A percentile compares a stretch with the other conserved stretches of the same genome.
Evolutionary conservation across 495 filamentous ascomycete species (phyloP).

Genomic region (Terfezia boudieri): DNA sequence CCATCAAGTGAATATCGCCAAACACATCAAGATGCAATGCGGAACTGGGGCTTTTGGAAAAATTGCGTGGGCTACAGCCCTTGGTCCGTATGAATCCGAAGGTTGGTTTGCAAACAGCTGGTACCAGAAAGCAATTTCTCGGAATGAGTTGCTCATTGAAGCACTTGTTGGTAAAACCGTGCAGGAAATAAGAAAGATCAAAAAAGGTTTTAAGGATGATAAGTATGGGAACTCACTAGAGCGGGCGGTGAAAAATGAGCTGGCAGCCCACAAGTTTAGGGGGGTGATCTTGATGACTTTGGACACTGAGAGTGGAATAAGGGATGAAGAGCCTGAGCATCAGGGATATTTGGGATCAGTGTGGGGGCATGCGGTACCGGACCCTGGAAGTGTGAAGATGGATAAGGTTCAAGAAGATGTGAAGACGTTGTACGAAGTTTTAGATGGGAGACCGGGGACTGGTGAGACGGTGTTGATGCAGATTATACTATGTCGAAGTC

Average conservation of each 20-base stretch:
- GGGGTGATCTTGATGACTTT: slow-evolving; percentile 67
- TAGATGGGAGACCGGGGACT: slow-evolving; percentile 41
- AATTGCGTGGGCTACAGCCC: slow-evolving; percentile 67
- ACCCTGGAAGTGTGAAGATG: slow-evolving; percentile 20
- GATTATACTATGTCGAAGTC: slow-evolving; percentile 58
- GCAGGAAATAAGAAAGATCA: slow-evolving; percentile 70
- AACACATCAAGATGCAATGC: slow-evolving; percentile 67
- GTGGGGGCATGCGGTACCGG: slow-evolving; percentile 16
- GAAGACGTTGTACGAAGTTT: slow-evolving; percentile 29
- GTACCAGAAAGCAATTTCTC: slow-evolving; percentile 72
- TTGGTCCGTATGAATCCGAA: slow-evolving; percentile 81
- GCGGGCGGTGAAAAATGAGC: slow-evolving; percentile 49
- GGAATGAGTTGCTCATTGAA: slow-evolving; percentile 79
- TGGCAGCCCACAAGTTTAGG: slow-evolving; percentile 89
- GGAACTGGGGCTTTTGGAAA: slow-evolving; percentile 52
- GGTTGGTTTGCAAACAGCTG: slow-evolving; percentile 98
- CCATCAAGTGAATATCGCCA: slow-evolving; percentile 79
- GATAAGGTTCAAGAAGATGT: slow-evolving; percentile 49
- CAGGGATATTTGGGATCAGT: slow-evolving; percentile 20
- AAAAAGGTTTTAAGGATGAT: slow-evolving; percentile 77
- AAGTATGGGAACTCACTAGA: slow-evolving; percentile 67
- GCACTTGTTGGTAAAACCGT: slow-evolving; percentile 74
- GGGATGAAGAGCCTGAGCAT: slow-evolving; percentile 34
- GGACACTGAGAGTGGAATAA: slow-evolving; percentile 45
- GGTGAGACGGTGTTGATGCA: slow-evolving; percentile 74